Conservation (phyloP, 1,284 basidiomycete species). For the Pseudozyma flocculosa region DNA sequence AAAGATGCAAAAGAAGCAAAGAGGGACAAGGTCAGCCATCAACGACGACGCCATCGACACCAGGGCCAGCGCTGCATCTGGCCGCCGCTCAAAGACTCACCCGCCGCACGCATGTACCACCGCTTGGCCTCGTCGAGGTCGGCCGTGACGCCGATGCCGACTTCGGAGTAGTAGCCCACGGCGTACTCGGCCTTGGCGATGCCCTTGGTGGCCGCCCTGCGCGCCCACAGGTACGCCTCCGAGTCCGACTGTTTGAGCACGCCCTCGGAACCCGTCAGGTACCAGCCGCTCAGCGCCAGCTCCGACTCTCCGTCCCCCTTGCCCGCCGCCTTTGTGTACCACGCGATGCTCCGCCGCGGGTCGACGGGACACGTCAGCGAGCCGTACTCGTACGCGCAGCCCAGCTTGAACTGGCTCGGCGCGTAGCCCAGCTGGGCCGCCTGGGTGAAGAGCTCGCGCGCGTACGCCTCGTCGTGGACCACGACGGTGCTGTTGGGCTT, state of each 20-base stretch:
- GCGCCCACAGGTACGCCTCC: constrained; percentile 76
- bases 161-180: constrained; percentile 88
- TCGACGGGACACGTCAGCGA: constrained; percentile 85
- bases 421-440: constrained; percentile 92
- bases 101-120: constrained; percentile 85
- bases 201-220: constrained; percentile 60
- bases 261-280: constrained; percentile 76
- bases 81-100: constrained; percentile 10
- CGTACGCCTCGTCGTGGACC: constrained; percentile 73
- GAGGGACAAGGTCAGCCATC: too few relatives aligned
- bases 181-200: constrained; percentile 70
- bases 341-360: constrained; percentile 87
- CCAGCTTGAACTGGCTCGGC: constrained; percentile 91
- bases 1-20: too few relatives aligned
- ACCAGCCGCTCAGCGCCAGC: constrained; percentile 95
- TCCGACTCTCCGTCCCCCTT: constrained; percentile 93
- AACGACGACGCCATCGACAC: too few relatives aligned
- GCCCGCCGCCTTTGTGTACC: constrained; percentile 97
- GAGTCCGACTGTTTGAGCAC: constrained; percentile 95
- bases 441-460: constrained; percentile 84
- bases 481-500: constrained; percentile 38
- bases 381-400: constrained; percentile 93
- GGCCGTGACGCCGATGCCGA: constrained; percentile 94
- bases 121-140: constrained; percentile 93
- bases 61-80: too few relatives aligned